These are phyloP conservation scores for Asterochloris erici DNA, from an alignment of 139 green algal species.

Conservation along the genomic window DNA sequence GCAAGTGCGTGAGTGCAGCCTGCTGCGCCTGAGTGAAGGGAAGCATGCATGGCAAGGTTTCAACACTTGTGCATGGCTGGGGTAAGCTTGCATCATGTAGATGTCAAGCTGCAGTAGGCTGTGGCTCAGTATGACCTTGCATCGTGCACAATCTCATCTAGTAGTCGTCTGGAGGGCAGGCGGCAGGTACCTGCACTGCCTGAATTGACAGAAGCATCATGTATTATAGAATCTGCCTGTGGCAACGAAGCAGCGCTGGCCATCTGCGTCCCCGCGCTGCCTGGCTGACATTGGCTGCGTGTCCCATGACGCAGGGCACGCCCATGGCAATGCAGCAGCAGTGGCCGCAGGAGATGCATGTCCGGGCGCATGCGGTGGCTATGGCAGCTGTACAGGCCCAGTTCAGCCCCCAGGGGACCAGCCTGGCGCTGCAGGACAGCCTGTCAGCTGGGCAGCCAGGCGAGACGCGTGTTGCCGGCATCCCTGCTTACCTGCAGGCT, in stretches of 20 bases:
- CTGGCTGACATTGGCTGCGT: neutral
- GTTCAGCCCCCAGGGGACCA: neutral
- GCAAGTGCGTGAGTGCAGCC: too few species aligned
- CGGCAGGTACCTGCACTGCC: neutral
- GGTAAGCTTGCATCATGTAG: too few species aligned
- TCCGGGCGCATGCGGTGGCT: constrained; percentile 34
- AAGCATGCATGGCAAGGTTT: too few species aligned
- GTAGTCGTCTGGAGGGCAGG: neutral
- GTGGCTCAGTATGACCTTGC: too few species aligned
- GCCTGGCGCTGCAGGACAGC: neutral
- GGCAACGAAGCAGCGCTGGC: neutral
- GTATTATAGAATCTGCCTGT: neutral
- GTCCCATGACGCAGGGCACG: too few species aligned
- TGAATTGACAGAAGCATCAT: neutral
- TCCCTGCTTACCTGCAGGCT: neutral
- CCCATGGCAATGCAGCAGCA: too few species aligned
- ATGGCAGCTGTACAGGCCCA: constrained; percentile 39
- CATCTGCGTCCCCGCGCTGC: neutral
- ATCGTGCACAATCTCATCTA: too few species aligned
- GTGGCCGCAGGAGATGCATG: neutral
- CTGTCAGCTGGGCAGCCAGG: neutral
- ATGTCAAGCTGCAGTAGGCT: too few species aligned
- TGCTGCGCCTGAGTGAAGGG: too few species aligned
- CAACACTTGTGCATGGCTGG: too few species aligned
- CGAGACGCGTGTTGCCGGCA: neutral